A percentile compares a stretch with the other conserved stretches of the same genome.
Evolutionary conservation across 164 flowering plant genomes (phyloP).

Genomic region (Umbellularia californica): DNA sequence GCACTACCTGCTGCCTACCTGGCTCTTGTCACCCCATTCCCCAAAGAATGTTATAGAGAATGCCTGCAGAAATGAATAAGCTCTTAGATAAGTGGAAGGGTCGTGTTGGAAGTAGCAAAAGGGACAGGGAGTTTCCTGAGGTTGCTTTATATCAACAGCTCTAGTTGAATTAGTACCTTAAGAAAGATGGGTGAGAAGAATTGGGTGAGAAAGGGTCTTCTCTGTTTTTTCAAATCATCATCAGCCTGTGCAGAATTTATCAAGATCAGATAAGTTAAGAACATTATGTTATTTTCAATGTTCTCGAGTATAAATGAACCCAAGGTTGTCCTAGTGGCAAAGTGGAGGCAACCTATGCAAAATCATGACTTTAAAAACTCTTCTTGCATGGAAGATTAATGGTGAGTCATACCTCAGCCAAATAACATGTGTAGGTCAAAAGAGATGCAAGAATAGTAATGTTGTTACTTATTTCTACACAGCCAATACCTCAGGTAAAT

Average conservation of each 20-base stretch:
- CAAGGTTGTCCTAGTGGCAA: neutral
- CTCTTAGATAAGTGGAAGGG: neutral
- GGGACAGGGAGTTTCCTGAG: neutral
- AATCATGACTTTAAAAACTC: neutral
- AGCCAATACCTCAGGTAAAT: no score
- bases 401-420: neutral
- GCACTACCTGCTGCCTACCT: constrained; percentile 39
- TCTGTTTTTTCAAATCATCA: constrained; percentile 75
- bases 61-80: constrained; percentile 50
- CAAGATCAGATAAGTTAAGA: neutral
- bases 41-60: constrained; percentile 97
- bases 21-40: constrained; percentile 99
- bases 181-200: constrained; percentile 91
- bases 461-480: neutral
- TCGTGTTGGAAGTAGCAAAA: neutral
- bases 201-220: constrained; percentile 54
- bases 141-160: neutral
- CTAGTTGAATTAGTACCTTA: constrained; percentile 47
- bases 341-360: neutral
- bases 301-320: neutral
- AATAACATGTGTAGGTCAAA: neutral
- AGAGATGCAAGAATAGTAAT: neutral
- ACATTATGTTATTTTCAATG: neutral
- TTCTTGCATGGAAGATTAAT: no score
- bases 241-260: constrained; percentile 44